Percentiles rank a stretch among this genome's conserved stretches.
Evolutionary conservation across 768 basidiomycete species (phyloP).

Genomic region (Scleroderma bovista): DNA sequence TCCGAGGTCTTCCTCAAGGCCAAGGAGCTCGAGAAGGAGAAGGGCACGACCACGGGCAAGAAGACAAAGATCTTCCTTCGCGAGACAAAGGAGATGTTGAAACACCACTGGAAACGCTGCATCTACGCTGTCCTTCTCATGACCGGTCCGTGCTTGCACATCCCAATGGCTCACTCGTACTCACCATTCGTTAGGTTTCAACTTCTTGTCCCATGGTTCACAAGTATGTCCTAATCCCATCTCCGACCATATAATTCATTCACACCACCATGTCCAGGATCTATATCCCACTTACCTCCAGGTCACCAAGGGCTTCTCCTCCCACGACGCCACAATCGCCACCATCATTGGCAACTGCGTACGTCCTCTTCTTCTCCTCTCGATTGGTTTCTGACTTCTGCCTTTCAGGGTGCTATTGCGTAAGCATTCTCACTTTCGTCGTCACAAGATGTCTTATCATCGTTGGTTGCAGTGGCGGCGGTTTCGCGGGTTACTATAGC

Average conservation of each 20-base stretch:
- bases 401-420: conserved; percentile 33
- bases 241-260: background rate
- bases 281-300: conserved; percentile 68
- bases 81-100: conserved; percentile 74
- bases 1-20: conserved; percentile 68
- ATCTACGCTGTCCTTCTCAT: conserved; percentile 82
- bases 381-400: background rate
- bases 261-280: conserved; percentile 32
- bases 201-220: conserved; percentile 66
- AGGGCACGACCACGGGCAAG: conserved; percentile 30
- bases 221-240: conserved; percentile 29
- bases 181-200: conserved; percentile 44
- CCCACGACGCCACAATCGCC: conserved; percentile 54
- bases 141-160: conserved; percentile 37
- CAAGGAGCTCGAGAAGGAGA: conserved; percentile 45
- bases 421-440: conserved; percentile 20
- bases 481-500: conserved; percentile 57
- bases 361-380: conserved; percentile 11
- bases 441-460: background rate
- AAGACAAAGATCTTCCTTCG: conserved; percentile 70
- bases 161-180: background rate
- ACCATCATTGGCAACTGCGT: conserved; percentile 75
- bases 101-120: conserved; percentile 74
- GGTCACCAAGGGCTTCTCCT: conserved; percentile 48
- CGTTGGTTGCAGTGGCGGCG: conserved; percentile 43